Conservation (phyloP, 208 protist species). For the Crithidia sp. region DNA sequence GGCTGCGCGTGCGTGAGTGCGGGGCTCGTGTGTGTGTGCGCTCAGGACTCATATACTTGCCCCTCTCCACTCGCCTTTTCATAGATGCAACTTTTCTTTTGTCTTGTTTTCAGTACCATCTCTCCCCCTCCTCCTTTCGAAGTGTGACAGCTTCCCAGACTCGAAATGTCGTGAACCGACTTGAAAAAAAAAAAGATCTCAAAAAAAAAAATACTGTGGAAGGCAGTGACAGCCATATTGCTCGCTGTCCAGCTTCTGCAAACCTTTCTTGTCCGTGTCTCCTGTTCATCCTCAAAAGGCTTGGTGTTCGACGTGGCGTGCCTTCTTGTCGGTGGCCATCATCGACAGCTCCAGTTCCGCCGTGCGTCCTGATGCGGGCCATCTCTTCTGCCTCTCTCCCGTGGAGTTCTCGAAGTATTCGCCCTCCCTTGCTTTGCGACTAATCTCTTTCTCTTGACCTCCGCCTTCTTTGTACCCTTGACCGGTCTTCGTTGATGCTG, state of each 20-base stretch:
- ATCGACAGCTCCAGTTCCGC: no score
- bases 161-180: background rate
- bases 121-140: conserved; percentile 10
- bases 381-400: background rate
- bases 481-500: no score
- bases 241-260: no score
- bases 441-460: no score
- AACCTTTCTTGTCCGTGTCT: no score
- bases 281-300: no score
- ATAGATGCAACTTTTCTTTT: conserved; percentile 15
- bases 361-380: no score
- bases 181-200: background rate
- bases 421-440: no score
- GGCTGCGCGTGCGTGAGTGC: background rate
- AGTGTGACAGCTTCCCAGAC: conserved; percentile 12
- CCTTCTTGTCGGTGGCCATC: background rate
- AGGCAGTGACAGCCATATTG: background rate
- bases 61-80: background rate
- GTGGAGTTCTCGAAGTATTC: no score
- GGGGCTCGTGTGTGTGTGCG: background rate
- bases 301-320: background rate
- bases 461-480: no score
- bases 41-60: background rate
- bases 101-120: background rate
- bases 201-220: background rate